phyloP scores from a whole-genome alignment of 2,329 filamentous ascomycete genomes.

The Cladophialophora immunda region DNA sequence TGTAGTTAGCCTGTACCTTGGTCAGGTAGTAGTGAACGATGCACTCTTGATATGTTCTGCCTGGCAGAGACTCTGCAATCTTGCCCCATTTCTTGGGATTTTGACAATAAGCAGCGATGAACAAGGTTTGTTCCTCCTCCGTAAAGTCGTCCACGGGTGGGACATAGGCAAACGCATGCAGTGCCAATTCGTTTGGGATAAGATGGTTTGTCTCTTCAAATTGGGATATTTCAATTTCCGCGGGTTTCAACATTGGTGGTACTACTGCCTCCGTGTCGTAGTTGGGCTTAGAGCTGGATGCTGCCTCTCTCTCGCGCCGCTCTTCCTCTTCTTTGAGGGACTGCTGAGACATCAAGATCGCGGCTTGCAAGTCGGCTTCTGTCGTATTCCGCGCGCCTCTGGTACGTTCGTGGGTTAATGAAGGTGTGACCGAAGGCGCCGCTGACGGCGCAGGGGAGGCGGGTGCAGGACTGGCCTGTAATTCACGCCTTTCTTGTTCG shows the following conservation, averaged over 20 bases:
- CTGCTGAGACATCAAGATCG: conserved; percentile 57
- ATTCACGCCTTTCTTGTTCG: conserved; percentile 51
- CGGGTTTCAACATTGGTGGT: conserved; percentile 56
- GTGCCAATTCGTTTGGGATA: conserved; percentile 49
- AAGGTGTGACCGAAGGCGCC: conserved; percentile 43
- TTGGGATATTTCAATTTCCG: conserved; percentile 49
- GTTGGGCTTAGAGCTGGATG: conserved; percentile 55
- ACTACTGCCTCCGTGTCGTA: conserved; percentile 56
- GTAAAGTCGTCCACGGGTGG: conserved; percentile 59
- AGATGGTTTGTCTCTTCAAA: conserved; percentile 59
- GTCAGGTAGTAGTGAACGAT: conserved; percentile 62
- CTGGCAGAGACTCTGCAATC: conserved; percentile 57
- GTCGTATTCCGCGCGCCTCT: conserved; percentile 58
- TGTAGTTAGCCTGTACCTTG: conserved; percentile 60
- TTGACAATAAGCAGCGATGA: conserved; percentile 58
- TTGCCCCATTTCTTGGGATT: conserved; percentile 62
- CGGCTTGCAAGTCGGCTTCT: conserved; percentile 59
- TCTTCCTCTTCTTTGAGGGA: conserved; percentile 58
- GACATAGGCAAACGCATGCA: conserved; percentile 55
- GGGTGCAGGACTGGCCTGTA: conserved; percentile 48
- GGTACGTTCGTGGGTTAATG: conserved; percentile 49
- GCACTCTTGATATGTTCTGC: conserved; percentile 58
- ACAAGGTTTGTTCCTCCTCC: conserved; percentile 55
- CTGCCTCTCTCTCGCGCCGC: conserved; percentile 52
- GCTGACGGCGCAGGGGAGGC: conserved; percentile 46